Percentiles rank a stretch among this genome's conserved stretches.
Evolutionary conservation across 1,284 basidiomycete species (phyloP).

Genomic region (Trametes hirsuta): DNA sequence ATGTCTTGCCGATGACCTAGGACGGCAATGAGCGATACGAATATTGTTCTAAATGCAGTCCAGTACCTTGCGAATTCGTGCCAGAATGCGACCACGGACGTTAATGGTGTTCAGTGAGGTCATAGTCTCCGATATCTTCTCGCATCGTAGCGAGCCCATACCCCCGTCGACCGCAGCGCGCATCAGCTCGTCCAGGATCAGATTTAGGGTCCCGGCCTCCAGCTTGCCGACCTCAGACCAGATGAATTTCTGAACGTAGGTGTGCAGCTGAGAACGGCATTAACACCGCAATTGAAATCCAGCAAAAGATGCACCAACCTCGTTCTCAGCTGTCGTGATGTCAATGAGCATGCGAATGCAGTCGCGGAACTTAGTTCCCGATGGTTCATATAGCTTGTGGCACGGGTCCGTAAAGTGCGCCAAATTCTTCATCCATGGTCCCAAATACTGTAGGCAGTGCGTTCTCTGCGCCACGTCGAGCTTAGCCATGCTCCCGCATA

Average conservation of each 20-base stretch:
- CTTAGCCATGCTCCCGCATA: constrained; percentile 68
- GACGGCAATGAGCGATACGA: background rate
- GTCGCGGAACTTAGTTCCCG: constrained; percentile 74
- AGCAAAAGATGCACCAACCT: constrained; percentile 46
- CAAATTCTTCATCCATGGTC: constrained; percentile 86
- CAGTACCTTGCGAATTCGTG: constrained; percentile 76
- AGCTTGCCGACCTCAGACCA: constrained; percentile 78
- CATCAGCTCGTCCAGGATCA: constrained; percentile 78
- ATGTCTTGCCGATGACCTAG: constrained; percentile 75
- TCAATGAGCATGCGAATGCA: constrained; percentile 79
- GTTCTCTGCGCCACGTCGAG: constrained; percentile 57
- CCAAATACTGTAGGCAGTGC: constrained; percentile 78
- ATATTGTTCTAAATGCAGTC: background rate
- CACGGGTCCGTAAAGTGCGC: constrained; percentile 72
- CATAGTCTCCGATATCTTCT: constrained; percentile 76
- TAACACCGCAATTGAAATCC: constrained; percentile 10
- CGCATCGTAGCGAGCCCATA: constrained; percentile 73
- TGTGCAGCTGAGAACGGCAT: constrained; percentile 54
- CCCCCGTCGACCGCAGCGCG: constrained; percentile 82
- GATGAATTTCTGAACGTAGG: constrained; percentile 70
- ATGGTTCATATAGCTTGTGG: constrained; percentile 64
- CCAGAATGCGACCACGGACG: constrained; percentile 77
- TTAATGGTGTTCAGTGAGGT: constrained; percentile 76
- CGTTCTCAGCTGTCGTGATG: constrained; percentile 69
- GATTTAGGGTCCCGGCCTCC: constrained; percentile 68